Percentiles rank a stretch among this genome's conserved stretches.
These are phyloP conservation scores for Sambucus nigra DNA, from an alignment of 129 eudicot genomes.

Conservation along the genomic window DNA sequence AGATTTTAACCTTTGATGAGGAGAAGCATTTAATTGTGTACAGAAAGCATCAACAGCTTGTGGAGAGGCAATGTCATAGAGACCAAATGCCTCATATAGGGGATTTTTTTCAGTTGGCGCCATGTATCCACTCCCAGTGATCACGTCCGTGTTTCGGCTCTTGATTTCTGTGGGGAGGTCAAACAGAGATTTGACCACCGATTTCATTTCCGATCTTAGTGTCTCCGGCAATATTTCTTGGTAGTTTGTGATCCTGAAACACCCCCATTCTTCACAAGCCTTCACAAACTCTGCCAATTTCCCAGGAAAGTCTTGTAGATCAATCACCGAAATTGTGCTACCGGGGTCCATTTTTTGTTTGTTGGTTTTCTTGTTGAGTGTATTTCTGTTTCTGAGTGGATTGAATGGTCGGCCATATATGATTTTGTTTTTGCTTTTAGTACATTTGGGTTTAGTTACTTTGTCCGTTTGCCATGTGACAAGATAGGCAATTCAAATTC, in stretches of 20 bases:
- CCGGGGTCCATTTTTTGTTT: slow-evolving; percentile 15
- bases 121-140: slow-evolving; percentile 68
- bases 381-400: no score
- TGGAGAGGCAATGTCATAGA: slow-evolving; percentile 40
- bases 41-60: slow-evolving; percentile 51
- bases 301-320: slow-evolving; percentile 39
- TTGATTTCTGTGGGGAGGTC: slow-evolving; percentile 61
- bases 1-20: slow-evolving; percentile 39
- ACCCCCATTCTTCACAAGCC: slow-evolving; percentile 70
- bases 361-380: background rate
- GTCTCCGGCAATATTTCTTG: slow-evolving; percentile 24
- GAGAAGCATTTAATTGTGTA: slow-evolving; percentile 40
- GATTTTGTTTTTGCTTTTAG: no score
- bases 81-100: slow-evolving; percentile 61
- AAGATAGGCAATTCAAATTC: no score
- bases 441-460: no score
- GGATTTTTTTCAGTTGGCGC: slow-evolving; percentile 50
- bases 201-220: slow-evolving; percentile 62
- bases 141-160: slow-evolving; percentile 40
- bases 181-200: slow-evolving; percentile 40
- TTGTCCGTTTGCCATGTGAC: no score
- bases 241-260: slow-evolving; percentile 62
- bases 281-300: slow-evolving; percentile 28
- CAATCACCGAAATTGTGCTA: slow-evolving; percentile 40
- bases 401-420: no score